phyloP scores from a whole-genome alignment of 192 early-diverging fungal species.

The Ramicandelaber brevisporus region DNA sequence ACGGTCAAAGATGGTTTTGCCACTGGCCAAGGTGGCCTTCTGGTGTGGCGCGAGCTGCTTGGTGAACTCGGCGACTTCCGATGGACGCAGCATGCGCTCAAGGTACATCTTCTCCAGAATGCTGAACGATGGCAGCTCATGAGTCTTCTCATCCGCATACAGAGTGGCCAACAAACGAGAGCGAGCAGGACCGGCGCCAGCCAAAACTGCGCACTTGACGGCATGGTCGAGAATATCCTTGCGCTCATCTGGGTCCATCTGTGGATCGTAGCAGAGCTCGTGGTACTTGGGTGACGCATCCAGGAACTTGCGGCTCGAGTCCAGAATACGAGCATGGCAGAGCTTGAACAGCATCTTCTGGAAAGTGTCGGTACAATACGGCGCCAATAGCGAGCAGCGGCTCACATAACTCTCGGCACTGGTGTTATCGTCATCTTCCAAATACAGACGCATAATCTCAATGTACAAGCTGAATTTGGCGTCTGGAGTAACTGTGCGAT shows the following conservation, averaged over 20 bases:
- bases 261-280: conserved; percentile 45
- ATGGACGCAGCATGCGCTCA: conserved; percentile 51
- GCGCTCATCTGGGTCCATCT: conserved; percentile 34
- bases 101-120: conserved; percentile 92
- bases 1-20: conserved; percentile 60
- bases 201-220: conserved; percentile 74
- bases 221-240: conserved; percentile 31
- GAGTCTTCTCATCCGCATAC: conserved; percentile 75
- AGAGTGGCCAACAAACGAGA: conserved; percentile 65
- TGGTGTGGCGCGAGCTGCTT: conserved; percentile 51
- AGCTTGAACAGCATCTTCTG: conserved; percentile 43
- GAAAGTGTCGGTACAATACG: conserved; percentile 17
- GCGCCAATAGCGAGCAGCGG: conserved; percentile 47
- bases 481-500: too few relatives aligned
- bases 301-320: conserved; percentile 65
- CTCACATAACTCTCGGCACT: too few relatives aligned
- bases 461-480: too few relatives aligned
- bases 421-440: too few relatives aligned
- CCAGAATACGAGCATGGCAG: conserved; percentile 59
- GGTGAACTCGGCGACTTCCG: conserved; percentile 60
- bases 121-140: conserved; percentile 38
- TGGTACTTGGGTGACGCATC: conserved; percentile 66
- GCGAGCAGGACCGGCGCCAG: conserved; percentile 71
- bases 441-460: too few relatives aligned
- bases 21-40: conserved; percentile 38